Evolutionary conservation across 306 rosid species (phyloP).

Genomic region (Quercus glauca): DNA sequence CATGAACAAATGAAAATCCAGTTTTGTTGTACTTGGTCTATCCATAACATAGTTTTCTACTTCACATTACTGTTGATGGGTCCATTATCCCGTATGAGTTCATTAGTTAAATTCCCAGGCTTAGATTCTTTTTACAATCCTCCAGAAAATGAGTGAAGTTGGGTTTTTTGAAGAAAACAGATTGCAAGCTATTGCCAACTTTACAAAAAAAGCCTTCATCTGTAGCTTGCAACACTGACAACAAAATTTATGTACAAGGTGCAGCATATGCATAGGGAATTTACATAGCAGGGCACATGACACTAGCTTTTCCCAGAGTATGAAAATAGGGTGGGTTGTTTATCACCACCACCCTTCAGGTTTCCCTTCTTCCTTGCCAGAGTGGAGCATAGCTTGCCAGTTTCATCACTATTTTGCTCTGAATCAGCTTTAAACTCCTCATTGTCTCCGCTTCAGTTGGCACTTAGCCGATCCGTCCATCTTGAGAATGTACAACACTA

Average conservation of each 20-base stretch:
- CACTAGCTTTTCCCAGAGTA: constrained; percentile 60
- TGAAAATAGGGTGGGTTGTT: constrained; percentile 61
- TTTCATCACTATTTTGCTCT: constrained; percentile 26
- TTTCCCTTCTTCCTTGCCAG: constrained; percentile 59
- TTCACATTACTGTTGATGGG: background rate
- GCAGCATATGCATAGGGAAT: background rate
- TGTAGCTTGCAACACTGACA: background rate
- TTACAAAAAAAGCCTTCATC: background rate
- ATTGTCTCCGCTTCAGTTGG: constrained; percentile 51
- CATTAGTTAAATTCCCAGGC: background rate
- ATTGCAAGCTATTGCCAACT: background rate
- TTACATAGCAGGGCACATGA: background rate
- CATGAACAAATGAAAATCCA: background rate
- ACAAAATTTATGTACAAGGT: background rate
- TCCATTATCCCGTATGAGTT: background rate
- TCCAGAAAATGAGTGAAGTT: background rate
- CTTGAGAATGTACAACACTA: constrained; percentile 15
- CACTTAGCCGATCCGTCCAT: constrained; percentile 8
- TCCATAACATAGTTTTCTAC: no score
- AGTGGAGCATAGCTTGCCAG: constrained; percentile 23
- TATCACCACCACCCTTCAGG: constrained; percentile 43
- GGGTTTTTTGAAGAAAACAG: background rate
- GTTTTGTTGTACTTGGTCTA: background rate
- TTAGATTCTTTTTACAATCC: no score
- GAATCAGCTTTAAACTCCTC: constrained; percentile 40